phyloP scores from a whole-genome alignment of 148 eudicot genomes.

The Vaccinium vitisidaea region DNA sequence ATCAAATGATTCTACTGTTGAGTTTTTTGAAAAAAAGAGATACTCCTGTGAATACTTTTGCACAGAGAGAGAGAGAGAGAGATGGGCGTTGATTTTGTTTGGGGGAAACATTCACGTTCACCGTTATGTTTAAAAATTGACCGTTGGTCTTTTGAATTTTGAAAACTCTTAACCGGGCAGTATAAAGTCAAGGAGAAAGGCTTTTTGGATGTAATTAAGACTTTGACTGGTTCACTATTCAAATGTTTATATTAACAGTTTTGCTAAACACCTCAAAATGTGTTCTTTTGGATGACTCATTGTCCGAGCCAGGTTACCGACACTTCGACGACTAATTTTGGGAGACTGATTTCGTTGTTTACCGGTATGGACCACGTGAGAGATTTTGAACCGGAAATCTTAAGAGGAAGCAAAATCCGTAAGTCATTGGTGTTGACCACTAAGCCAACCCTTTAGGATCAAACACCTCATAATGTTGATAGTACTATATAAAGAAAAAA shows the following conservation, averaged over 20 bases:
- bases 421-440: too few species aligned
- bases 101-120: conserved; percentile 1
- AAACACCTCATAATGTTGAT: too few species aligned
- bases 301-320: too few species aligned
- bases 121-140: conserved; percentile 17
- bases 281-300: too few species aligned
- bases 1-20: conserved; percentile 8
- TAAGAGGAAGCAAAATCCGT: too few species aligned
- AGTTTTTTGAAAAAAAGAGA: conserved; percentile 3
- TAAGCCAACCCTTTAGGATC: too few species aligned
- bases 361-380: too few species aligned
- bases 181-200: conserved; percentile 5
- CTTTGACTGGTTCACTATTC: not conserved
- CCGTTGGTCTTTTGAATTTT: conserved; percentile 37
- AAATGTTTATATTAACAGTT: not conserved
- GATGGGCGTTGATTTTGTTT: conserved; percentile 29
- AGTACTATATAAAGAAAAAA: too few species aligned
- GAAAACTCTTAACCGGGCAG: conserved; percentile 20
- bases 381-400: too few species aligned
- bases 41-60: not conserved
- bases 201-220: not conserved
- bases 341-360: too few species aligned
- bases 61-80: not conserved
- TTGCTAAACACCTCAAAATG: not conserved
- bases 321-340: too few species aligned